phyloP scores from a whole-genome alignment of 2,329 filamentous ascomycete genomes.

The Aureobasidium leucospermi region DNA sequence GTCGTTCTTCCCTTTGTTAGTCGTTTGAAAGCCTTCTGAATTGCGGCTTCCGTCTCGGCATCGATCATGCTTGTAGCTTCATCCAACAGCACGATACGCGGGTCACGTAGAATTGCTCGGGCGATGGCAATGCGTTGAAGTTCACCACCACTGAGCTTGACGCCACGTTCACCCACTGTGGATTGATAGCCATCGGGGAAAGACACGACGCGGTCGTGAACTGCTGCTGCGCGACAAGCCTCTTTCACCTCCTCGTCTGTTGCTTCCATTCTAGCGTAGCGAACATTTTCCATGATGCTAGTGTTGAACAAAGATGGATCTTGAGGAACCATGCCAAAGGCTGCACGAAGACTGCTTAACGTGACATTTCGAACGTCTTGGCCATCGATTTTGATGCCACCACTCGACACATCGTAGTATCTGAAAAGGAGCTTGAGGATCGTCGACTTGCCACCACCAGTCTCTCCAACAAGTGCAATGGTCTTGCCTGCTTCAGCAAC shows the following conservation, averaged over 20 bases:
- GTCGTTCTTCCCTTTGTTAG: conserved; percentile 59
- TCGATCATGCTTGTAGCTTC: conserved; percentile 67
- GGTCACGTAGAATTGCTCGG: conserved; percentile 59
- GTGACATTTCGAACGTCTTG: conserved; percentile 54
- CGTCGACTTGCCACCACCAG: conserved; percentile 57
- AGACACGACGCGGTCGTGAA: conserved; percentile 56
- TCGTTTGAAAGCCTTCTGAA: conserved; percentile 53
- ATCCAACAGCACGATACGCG: conserved; percentile 62
- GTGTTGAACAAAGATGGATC: conserved; percentile 58
- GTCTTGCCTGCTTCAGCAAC: conserved; percentile 46
- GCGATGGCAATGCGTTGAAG: conserved; percentile 76
- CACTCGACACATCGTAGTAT: conserved; percentile 51
- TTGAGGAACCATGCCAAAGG: conserved; percentile 58
- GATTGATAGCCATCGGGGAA: conserved; percentile 65
- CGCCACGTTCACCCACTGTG: conserved; percentile 67
- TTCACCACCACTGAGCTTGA: conserved; percentile 76
- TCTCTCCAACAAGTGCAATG: conserved; percentile 55
- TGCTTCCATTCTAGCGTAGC: conserved; percentile 55
- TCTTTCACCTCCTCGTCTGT: conserved; percentile 53
- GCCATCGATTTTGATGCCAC: conserved; percentile 51
- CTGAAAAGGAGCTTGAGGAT: conserved; percentile 54
- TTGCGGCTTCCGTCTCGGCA: conserved; percentile 44
- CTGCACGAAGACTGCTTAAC: conserved; percentile 49
- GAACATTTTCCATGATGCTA: conserved; percentile 57
- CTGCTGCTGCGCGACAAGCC: conserved; percentile 54